These are phyloP conservation scores for Spizellomyces sp. DNA, from an alignment of 192 early-diverging fungal genomes.

Conservation along the genomic window DNA sequence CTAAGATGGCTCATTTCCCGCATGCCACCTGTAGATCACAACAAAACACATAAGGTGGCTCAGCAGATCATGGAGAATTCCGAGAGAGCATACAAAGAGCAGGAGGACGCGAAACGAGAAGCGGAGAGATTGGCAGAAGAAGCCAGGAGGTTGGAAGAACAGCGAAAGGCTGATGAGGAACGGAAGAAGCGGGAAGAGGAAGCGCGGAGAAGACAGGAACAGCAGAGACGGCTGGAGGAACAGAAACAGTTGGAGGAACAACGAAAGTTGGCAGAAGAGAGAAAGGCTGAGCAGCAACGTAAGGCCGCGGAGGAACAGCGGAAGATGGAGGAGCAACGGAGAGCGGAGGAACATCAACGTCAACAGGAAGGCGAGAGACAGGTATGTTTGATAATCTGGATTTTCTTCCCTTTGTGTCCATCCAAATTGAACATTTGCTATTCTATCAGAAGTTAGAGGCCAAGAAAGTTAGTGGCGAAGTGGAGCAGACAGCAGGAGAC, in stretches of 20 bases:
- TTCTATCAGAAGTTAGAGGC: no score
- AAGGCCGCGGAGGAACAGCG: background rate
- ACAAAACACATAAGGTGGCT: slow-evolving; percentile 27
- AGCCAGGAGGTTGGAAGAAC: background rate
- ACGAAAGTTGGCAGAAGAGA: background rate
- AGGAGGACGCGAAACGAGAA: slow-evolving; percentile 13
- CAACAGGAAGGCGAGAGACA: background rate
- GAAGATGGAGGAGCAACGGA: background rate
- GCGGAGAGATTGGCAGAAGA: slow-evolving; percentile 15
- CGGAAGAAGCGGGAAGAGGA: slow-evolving; percentile 8
- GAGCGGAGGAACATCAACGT: background rate
- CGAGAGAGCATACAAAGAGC: slow-evolving; percentile 9
- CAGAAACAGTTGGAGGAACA: background rate
- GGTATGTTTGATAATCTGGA: background rate
- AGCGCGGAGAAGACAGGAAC: background rate
- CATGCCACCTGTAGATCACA: slow-evolving; percentile 16
- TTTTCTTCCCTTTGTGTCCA: no score
- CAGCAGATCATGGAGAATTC: slow-evolving; percentile 18
- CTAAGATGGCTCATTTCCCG: slow-evolving; percentile 25
- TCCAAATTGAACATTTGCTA: no score
- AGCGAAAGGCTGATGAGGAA: background rate
- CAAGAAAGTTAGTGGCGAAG: no score
- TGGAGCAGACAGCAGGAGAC: no score
- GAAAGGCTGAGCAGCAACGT: background rate
- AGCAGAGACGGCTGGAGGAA: background rate